Percentiles rank a stretch among this genome's conserved stretches.
Evolutionary conservation across 2,329 filamentous ascomycete species (phyloP).

Genomic region (Alternaria novae-zelandiae): DNA sequence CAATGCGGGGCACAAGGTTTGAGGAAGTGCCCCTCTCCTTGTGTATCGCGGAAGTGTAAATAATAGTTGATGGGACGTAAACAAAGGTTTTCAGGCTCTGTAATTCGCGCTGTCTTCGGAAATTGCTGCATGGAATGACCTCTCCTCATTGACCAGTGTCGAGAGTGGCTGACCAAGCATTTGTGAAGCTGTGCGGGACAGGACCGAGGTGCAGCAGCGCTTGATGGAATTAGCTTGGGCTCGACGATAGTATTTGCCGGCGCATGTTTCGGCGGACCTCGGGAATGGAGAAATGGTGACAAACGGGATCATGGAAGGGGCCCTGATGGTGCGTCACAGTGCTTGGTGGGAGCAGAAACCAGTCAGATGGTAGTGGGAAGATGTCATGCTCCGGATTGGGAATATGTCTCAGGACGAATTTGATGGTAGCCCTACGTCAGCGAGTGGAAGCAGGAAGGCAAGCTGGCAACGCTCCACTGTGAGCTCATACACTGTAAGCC

Average conservation of each 20-base stretch:
- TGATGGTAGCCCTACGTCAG: not conserved
- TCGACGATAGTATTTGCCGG: not conserved
- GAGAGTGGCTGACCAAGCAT: not conserved
- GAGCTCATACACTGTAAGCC: too few relatives aligned
- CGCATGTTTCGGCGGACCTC: not conserved
- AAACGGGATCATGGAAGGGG: not conserved
- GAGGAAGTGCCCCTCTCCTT: slow-evolving; percentile 14
- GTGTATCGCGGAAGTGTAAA: not conserved
- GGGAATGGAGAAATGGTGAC: not conserved
- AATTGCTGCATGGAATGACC: not conserved
- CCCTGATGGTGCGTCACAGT: slow-evolving; percentile 6
- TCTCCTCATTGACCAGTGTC: not conserved
- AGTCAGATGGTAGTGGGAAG: not conserved
- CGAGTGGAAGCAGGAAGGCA: not conserved
- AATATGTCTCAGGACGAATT: not conserved
- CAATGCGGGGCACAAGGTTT: slow-evolving; percentile 19
- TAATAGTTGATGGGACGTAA: not conserved
- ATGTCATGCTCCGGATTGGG: not conserved
- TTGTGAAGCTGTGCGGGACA: not conserved
- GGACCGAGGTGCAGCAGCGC: slow-evolving; percentile 1
- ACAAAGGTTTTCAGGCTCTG: not conserved
- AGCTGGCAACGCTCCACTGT: not conserved
- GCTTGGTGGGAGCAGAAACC: not conserved
- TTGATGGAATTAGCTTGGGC: slow-evolving; percentile 1
- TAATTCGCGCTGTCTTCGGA: not conserved